phyloP scores from a whole-genome alignment of 225 moss, liverwort and hornwort species.

The Neckera pumila region DNA sequence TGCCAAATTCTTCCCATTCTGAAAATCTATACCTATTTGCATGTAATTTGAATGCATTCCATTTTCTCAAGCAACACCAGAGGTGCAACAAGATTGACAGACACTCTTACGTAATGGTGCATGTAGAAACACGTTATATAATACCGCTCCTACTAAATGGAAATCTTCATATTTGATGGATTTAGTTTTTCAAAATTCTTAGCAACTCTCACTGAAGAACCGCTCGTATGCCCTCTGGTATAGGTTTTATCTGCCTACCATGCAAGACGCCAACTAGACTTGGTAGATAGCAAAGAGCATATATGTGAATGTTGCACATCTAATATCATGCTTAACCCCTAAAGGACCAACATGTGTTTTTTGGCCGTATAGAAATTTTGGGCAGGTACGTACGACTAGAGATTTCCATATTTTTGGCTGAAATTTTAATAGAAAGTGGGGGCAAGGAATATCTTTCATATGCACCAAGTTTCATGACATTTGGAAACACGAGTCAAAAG shows the following conservation, averaged over 20 bases:
- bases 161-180: neutral
- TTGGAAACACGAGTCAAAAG: no score
- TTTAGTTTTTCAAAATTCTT: neutral
- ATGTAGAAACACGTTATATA: accelerated
- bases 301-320: neutral
- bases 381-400: no score
- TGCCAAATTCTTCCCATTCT: neutral
- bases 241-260: accelerated
- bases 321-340: neutral
- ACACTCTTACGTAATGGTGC: neutral
- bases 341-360: no score
- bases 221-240: accelerated
- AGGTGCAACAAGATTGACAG: neutral
- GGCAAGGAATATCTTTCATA: no score
- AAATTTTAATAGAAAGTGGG: no score
- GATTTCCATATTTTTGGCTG: no score
- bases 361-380: no score
- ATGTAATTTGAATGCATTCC: neutral
- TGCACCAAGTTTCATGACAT: no score
- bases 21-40: neutral
- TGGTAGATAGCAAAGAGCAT: accelerated
- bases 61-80: neutral
- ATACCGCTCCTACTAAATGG: neutral
- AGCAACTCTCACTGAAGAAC: accelerated
- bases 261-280: accelerated